Conservation (phyloP, 2,329 filamentous ascomycete genomes). For the Zasmidium angulare region DNA sequence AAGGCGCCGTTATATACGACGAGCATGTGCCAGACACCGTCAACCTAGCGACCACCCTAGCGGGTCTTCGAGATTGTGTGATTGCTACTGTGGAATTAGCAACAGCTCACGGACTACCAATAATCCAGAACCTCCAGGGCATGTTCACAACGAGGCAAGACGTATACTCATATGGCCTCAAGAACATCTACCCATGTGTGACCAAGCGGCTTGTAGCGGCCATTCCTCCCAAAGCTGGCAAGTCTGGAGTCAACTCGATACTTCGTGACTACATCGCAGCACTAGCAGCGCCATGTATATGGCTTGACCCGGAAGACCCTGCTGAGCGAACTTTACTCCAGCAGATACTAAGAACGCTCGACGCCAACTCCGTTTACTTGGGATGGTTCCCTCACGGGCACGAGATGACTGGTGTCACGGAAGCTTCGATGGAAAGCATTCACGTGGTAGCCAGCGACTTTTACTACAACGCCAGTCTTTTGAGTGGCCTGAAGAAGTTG, state of each 20-base stretch:
- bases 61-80: not conserved
- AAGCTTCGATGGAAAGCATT: slow-evolving; percentile 1
- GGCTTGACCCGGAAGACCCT: slow-evolving; percentile 9
- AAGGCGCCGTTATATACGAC: slow-evolving; percentile 3
- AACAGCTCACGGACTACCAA: not conserved
- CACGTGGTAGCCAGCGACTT: slow-evolving; percentile 7
- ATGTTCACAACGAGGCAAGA: slow-evolving; percentile 6
- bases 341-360: not conserved
- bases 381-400: slow-evolving; percentile 11
- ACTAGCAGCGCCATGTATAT: slow-evolving; percentile 6
- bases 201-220: slow-evolving; percentile 5
- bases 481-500: slow-evolving; percentile 3
- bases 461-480: slow-evolving; percentile 8
- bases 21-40: slow-evolving; percentile 2
- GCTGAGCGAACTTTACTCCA: slow-evolving; percentile 3
- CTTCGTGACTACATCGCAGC: slow-evolving; percentile 8
- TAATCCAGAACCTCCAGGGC: not conserved
- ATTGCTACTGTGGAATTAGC: slow-evolving; percentile 1
- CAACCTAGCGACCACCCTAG: slow-evolving; percentile 6
- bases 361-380: slow-evolving; percentile 7
- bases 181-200: not conserved
- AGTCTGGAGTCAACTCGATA: not conserved
- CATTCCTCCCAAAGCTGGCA: not conserved
- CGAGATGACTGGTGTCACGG: slow-evolving; percentile 6
- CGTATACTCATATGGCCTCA: slow-evolving; percentile 2